These are phyloP conservation scores for Monascus ruber DNA, from an alignment of 2,329 filamentous ascomycete species.

Conservation along the genomic window DNA sequence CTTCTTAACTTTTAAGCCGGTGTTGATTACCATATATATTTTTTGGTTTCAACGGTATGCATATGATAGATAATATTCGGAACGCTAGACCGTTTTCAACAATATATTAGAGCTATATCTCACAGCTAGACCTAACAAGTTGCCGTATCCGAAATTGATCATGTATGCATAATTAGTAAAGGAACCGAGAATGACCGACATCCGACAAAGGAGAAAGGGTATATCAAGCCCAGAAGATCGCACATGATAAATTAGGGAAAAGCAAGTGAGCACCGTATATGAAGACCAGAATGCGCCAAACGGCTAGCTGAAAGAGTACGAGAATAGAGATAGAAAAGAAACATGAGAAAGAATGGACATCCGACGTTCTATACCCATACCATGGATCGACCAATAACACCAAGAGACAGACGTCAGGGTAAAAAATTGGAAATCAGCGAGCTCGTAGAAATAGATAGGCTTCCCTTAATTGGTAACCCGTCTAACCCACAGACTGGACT, in stretches of 20 bases:
- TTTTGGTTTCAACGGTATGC: too few relatives aligned
- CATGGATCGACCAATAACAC: constrained; percentile 3
- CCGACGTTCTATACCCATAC: not conserved
- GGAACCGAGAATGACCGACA: not conserved
- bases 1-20: not conserved
- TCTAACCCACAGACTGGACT: constrained; percentile 65
- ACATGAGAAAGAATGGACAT: not conserved
- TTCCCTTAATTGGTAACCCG: constrained; percentile 53
- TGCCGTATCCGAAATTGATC: too few relatives aligned
- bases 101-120: too few relatives aligned
- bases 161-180: constrained; percentile 1
- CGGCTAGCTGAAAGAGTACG: not conserved
- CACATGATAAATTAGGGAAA: not conserved
- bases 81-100: too few relatives aligned
- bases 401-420: not conserved
- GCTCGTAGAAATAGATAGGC: not conserved
- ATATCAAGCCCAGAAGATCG: not conserved
- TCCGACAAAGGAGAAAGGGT: not conserved
- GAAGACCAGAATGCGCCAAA: not conserved
- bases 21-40: constrained; percentile 1
- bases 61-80: too few relatives aligned
- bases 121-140: too few relatives aligned
- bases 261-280: not conserved
- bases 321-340: constrained; percentile 3
- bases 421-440: constrained; percentile 1